Evolutionary conservation across 257 asterid species (phyloP), one percentile per base, ranked within the genome.

Genomic region (Echium plantagineum): DNA sequence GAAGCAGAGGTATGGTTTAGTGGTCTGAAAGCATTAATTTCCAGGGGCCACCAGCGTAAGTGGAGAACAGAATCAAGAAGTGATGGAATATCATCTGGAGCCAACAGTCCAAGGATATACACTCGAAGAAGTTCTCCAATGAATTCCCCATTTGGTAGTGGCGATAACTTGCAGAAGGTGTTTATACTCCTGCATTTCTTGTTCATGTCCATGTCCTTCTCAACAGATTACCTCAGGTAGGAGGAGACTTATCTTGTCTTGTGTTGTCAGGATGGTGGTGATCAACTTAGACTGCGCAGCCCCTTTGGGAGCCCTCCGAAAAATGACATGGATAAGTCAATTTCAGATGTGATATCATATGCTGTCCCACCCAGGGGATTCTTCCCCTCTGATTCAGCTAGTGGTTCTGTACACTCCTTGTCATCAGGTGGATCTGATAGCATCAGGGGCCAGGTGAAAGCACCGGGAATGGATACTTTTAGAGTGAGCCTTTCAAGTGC

Each of bases 1-100:
- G 97, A 89, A 82, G 95, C 97, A 55, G 97, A 89, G 78, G 97
- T 86, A 30, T 89, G 97, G 97, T 86, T 89, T 78, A 86, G 94
- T 67, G 97, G 97, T 66, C 81, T 89, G 61, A 86, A 89, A 82
- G 97, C 97, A 59, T 69, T 89, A 81, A 74, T 86, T 68, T 82
- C 94, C 58, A 91, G 86, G 16, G 74, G 90, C 68, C 93, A 81
- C 72, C 95, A 86, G 75, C 82, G 85, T 52, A 89, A 83, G 72
- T 82, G 95, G 93, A 84, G 94, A 76, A 76, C 82, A 35, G 97
- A 89, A 73, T 74, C 95, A 53, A 84, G 94, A 71, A 86, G 93
- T 69, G 97, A 89, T 71, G 95, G 94, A 65, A 75, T 86, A 72
- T 74, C 95, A 65, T 89, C 97, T 72, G 95, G 89, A 71, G 91